These are phyloP conservation scores for Dictyostelium firmibasis DNA, from an alignment of 78 protist species.

Conservation along the genomic window DNA sequence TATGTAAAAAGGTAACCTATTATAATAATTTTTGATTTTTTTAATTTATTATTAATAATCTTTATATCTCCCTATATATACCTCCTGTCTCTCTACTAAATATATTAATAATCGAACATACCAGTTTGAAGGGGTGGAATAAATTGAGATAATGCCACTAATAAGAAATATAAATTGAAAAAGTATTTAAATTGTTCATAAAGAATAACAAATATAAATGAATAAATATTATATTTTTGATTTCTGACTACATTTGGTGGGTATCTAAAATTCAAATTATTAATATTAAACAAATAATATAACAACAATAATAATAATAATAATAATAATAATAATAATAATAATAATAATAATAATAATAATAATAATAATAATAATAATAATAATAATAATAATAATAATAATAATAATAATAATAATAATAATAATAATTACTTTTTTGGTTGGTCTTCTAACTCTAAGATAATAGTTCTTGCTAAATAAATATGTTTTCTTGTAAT, in stretches of 20 bases:
- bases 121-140: conserved; percentile 90
- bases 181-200: conserved; percentile 96
- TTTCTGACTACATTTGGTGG: conserved; percentile 93
- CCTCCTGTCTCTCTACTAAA: too few relatives aligned
- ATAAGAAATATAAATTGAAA: conserved; percentile 95
- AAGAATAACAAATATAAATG: conserved; percentile 92
- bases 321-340: too few relatives aligned
- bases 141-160: conserved; percentile 96
- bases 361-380: too few relatives aligned
- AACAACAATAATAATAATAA: too few relatives aligned
- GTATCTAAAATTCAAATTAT: conserved; percentile 56
- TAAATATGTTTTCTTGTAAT: conserved; percentile 46
- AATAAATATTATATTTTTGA: conserved; percentile 85
- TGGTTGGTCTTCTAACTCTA: conserved; percentile 32
- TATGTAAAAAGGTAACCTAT: conserved; percentile 96
- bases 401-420: background rate
- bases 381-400: too few relatives aligned
- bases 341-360: too few relatives aligned
- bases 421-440: conserved; percentile 5
- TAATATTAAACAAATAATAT: too few relatives aligned
- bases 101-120: conserved; percentile 12
- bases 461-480: conserved; percentile 51
- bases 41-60: background rate
- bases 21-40: background rate
- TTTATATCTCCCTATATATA: too few relatives aligned